These are phyloP conservation scores for Fomitopsis palustris DNA, from an alignment of 1,284 basidiomycete genomes.

Conservation along the genomic window DNA sequence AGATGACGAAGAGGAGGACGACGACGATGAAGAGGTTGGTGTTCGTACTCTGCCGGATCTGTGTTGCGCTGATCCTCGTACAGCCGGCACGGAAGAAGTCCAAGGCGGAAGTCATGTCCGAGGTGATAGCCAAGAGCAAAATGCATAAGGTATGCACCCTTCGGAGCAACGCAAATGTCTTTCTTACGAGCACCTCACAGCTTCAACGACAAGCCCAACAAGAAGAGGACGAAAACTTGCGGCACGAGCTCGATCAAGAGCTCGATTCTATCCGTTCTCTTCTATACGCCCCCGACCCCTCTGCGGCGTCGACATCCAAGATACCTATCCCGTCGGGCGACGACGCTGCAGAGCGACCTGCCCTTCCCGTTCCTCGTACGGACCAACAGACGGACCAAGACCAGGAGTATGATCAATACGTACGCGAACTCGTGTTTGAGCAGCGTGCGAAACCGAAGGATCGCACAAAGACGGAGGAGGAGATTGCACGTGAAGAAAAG, in stretches of 20 bases:
- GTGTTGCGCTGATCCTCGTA: conserved; percentile 4
- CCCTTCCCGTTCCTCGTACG: conserved; percentile 1
- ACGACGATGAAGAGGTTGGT: conserved; percentile 42
- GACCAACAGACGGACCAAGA: conserved; percentile 29
- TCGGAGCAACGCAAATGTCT: too few species aligned
- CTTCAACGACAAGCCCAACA: conserved; percentile 84
- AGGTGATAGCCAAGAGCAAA: conserved; percentile 98
- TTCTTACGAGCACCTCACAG: too few species aligned
- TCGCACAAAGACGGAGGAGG: conserved; percentile 95
- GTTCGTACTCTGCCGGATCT: background rate
- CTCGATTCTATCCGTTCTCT: conserved; percentile 82
- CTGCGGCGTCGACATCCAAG: conserved; percentile 14
- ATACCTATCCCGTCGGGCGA: background rate
- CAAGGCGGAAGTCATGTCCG: conserved; percentile 97
- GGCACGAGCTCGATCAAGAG: conserved; percentile 87
- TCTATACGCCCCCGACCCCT: conserved; percentile 59
- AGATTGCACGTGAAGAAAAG: conserved; percentile 87
- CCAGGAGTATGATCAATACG: conserved; percentile 86
- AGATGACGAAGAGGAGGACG: conserved; percentile 60
- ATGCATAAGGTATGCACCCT: conserved; percentile 84
- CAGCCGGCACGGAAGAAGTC: conserved; percentile 82
- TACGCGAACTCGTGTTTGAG: conserved; percentile 92
- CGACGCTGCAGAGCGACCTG: background rate
- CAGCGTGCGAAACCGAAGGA: conserved; percentile 93
- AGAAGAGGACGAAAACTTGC: conserved; percentile 83